Conservation (phyloP, 2,329 filamentous ascomycete species). For the Colletotrichum godetiae region DNA sequence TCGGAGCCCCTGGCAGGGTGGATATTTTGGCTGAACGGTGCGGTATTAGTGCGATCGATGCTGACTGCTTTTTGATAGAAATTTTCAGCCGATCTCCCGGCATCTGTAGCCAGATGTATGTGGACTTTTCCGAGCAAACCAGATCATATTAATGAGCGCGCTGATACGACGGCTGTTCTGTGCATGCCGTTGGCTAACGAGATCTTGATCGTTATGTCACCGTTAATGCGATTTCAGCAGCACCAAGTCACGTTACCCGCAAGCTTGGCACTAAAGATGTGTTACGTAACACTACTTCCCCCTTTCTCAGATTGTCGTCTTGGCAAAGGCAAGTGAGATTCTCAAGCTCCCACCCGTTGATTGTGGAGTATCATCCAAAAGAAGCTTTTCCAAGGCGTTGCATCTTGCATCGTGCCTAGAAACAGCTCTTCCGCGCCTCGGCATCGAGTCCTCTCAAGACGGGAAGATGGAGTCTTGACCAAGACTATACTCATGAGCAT, state of each 20-base stretch:
- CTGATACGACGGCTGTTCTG: neutral
- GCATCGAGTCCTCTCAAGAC: too few relatives aligned
- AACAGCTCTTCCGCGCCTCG: neutral
- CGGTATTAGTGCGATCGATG: neutral
- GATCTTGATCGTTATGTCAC: neutral
- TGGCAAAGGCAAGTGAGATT: neutral
- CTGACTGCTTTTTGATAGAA: neutral
- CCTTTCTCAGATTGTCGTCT: neutral
- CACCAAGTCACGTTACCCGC: neutral
- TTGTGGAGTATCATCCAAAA: neutral
- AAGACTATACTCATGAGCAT: neutral
- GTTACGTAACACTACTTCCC: neutral
- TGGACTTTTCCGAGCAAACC: neutral
- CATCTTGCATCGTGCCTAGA: neutral
- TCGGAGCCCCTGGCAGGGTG: neutral
- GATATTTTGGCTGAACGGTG: neutral
- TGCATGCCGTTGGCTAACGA: neutral
- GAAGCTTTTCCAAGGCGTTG: neutral
- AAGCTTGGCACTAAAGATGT: neutral
- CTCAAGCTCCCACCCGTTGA: neutral
- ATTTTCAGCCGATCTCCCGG: neutral
- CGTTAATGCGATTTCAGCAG: neutral
- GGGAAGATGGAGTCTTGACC: too few relatives aligned
- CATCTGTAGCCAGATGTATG: neutral
- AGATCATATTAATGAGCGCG: neutral